Base-by-base conservation (phyloP, 106 monocot genomes). In the Dactylorhiza incarnata region DNA sequence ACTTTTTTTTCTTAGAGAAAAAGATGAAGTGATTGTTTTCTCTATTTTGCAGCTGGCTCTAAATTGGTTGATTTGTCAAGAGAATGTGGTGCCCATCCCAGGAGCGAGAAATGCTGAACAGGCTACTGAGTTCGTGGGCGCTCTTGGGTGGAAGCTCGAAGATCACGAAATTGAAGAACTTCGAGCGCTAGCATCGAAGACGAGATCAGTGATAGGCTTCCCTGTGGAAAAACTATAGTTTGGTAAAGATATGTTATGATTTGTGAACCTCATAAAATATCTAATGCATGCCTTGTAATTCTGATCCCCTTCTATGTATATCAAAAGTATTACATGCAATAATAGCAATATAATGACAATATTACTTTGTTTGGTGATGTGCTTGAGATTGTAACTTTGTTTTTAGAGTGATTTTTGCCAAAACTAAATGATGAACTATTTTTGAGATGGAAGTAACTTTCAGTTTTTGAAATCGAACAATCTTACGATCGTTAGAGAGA, bases 41-140 rank as follows among this genome's bases (percentile, higher is more conserved):
- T 10, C 4, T 3, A 9, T 65, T 63, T 45, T 68, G 24, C 86
- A 91, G 91, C 88, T 91, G 67, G 88, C 75, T 49, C 53, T 91
- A 75, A 91, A 91, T 77, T 91, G 91, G 91, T 73, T 91, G 54
- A 61, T 84, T 14, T 81, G 79, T 71, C 91, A 91, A 65, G 88
- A 81, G 1, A 89, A 89, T 62, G 86, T 92, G 10, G 66, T 92
- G 76, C 88, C 92, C 4, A 92, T 92, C 46, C 92, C 89, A 19
- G 89, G 89, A 25, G 89, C 89, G 10, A 92, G 81, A 78, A 87
- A 89, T 73, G 78, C 85, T 45, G 92, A 89, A 58, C 92, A 91
- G 73, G 91, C 91, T 45, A 63, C 48, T 46, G 86, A 88, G 48
- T 88, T 91, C 81, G 82, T 63, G 17, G 91, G 91, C 53, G 84